A percentile compares a stretch with the other conserved stretches of the same genome.
phyloP scores from a whole-genome alignment of 2,329 filamentous ascomycete genomes.

The Pyricularia sp. region DNA sequence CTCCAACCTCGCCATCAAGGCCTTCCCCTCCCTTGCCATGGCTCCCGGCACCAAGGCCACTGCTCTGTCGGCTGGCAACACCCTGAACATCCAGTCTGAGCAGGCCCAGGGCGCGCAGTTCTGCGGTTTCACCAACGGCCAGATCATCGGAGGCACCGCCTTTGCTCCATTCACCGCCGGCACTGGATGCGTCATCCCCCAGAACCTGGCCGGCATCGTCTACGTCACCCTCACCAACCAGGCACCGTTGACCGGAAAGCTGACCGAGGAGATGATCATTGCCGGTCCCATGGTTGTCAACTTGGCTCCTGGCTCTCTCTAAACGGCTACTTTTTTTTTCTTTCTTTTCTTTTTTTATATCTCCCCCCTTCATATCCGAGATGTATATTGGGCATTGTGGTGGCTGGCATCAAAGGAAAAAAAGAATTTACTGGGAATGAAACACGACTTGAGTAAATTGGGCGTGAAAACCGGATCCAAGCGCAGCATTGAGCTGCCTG shows the following conservation, averaged over 20 bases:
- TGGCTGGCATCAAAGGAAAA: background rate
- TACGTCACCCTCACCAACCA: slow-evolving; percentile 57
- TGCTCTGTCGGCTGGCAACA: slow-evolving; percentile 26
- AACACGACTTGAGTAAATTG: background rate
- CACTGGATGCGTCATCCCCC: slow-evolving; percentile 51
- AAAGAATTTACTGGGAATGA: background rate
- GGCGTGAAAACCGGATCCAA: background rate
- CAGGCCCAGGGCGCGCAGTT: slow-evolving; percentile 41
- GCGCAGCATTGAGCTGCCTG: background rate
- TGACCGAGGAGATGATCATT: slow-evolving; percentile 55
- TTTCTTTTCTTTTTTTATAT: background rate
- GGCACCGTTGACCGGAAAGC: slow-evolving; percentile 36
- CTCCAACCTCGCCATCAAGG: slow-evolving; percentile 51
- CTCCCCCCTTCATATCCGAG: background rate
- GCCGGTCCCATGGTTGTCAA: slow-evolving; percentile 54
- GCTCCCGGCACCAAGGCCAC: slow-evolving; percentile 31
- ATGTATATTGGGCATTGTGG: background rate
- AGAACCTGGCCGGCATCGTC: slow-evolving; percentile 50
- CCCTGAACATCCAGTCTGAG: slow-evolving; percentile 38
- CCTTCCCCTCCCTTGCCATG: slow-evolving; percentile 52
- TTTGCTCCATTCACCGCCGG: slow-evolving; percentile 48
- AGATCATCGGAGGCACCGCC: slow-evolving; percentile 44
- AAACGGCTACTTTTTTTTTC: background rate
- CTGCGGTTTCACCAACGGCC: slow-evolving; percentile 60
- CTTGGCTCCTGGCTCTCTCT: slow-evolving; percentile 29